phyloP scores from a whole-genome alignment of 2,329 filamentous ascomycete species.

The Cordyceps militaris region DNA sequence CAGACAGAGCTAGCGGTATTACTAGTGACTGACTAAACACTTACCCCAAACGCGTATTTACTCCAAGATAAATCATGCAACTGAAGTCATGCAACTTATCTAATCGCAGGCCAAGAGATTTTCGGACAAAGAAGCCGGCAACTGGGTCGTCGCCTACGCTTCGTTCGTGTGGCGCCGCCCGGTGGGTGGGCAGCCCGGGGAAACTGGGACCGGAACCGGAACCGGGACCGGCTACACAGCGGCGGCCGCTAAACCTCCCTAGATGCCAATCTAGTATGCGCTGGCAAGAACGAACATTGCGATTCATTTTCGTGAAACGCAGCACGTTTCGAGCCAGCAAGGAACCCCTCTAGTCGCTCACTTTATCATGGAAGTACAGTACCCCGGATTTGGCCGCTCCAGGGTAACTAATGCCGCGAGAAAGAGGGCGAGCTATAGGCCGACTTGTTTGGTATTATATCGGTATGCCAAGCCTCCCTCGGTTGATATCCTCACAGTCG shows the following conservation, averaged over 20 bases:
- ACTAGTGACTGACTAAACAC: too few species aligned
- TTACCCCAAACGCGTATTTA: too few species aligned
- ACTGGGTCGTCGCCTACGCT: neutral
- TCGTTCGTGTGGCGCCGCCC: neutral
- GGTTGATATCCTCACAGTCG: neutral
- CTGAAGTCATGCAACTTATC: too few species aligned
- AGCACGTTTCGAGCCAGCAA: too few species aligned
- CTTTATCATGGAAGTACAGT: neutral
- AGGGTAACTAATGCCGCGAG: too few species aligned
- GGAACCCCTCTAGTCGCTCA: too few species aligned
- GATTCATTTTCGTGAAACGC: neutral
- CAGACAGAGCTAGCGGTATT: conserved; percentile 30
- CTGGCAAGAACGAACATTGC: neutral
- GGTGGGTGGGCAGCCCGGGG: neutral
- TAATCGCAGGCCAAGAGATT: too few species aligned
- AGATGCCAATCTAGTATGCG: neutral
- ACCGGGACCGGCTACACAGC: conserved; percentile 8
- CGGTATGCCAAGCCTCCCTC: too few species aligned
- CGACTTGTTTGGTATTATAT: too few species aligned
- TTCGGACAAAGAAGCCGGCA: too few species aligned
- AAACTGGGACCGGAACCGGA: conserved; percentile 8
- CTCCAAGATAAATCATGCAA: too few species aligned
- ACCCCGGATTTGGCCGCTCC: neutral
- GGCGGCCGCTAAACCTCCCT: neutral
- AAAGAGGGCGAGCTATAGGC: too few species aligned